Conservation (phyloP, 2,329 filamentous ascomycete genomes). For the Zymoseptoria passerinii region DNA sequence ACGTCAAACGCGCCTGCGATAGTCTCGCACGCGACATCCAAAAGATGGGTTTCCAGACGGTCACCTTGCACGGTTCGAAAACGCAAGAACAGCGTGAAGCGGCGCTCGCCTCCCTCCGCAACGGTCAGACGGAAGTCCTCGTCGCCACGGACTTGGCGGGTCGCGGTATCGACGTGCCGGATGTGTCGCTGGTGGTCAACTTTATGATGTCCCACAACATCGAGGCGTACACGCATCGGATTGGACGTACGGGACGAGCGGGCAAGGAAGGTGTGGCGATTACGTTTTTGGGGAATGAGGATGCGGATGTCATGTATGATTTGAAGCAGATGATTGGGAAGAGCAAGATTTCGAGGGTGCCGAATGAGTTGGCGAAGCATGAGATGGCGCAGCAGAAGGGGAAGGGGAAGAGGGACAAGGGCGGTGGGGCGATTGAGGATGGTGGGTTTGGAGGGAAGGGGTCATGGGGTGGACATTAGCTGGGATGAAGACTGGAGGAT, state of each 20-base stretch:
- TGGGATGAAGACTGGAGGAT: not conserved
- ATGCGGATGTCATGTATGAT: conserved; percentile 81
- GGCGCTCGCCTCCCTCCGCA: conserved; percentile 74
- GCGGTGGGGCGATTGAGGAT: conserved; percentile 25
- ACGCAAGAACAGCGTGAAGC: conserved; percentile 97
- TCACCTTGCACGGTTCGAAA: conserved; percentile 90
- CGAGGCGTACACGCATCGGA: conserved; percentile 91
- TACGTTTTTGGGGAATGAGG: conserved; percentile 88
- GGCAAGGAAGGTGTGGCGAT: conserved; percentile 95
- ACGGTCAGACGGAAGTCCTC: conserved; percentile 72
- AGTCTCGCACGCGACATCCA: conserved; percentile 91
- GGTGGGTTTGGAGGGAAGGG: conserved; percentile 31
- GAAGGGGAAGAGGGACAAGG: conserved; percentile 23
- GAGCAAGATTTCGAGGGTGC: conserved; percentile 77
- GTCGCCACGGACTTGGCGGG: conserved; percentile 94
- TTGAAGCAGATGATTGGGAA: conserved; percentile 93
- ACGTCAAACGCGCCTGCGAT: conserved; percentile 98
- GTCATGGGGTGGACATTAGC: conserved; percentile 20
- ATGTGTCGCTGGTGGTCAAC: conserved; percentile 90
- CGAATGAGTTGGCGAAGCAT: conserved; percentile 82
- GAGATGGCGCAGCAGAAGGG: conserved; percentile 75
- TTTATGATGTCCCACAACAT: conserved; percentile 97
- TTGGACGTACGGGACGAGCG: conserved; percentile 93
- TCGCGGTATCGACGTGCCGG: conserved; percentile 93
- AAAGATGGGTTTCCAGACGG: conserved; percentile 79